Evolutionary conservation across 2,329 filamentous ascomycete species (phyloP), one percentile per base, ranked within the genome.

Genomic region (Colletotrichum eleusines): DNA sequence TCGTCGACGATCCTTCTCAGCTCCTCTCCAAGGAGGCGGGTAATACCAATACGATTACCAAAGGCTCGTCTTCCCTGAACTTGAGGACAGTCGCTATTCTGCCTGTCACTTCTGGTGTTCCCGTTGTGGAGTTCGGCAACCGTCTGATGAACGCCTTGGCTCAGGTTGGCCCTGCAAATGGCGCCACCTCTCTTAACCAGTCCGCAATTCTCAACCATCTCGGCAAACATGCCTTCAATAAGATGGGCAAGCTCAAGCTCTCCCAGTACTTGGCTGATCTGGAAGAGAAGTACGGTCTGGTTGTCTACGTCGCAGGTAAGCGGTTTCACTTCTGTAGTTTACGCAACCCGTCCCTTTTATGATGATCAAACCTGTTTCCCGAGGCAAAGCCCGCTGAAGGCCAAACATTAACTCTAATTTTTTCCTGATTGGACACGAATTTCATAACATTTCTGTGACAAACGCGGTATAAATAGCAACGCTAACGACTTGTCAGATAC

Each of bases 201-300:
- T 92, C 94, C 3, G 94, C 94, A 2, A 97, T 99, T 75, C 82
- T 99, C 62, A 97, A 97, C 74, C 97, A 99, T 78, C 87, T 99
- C 1, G 96, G 97, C 35, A 92, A 96, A 73, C 94, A 99, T 80
- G 96, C 97, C 0, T 99, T 99, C 79, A 98, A 93, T 81, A 93
- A 92, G 75, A 98, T 99, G 92, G 96, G 96, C 7, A 98, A 98
- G 81, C 84, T 99, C 35, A 98, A 97, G 81, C 85, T 99, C 8
- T 94, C 95, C 1, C 95, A 99, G 75, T 99, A 99, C 77, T 87
- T 99, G 60, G 96, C 97, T 2, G 96, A 99, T 77, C 85, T 99
- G 14, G 96, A 99, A 81, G 96, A 99, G 81, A 97, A 97, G 79
- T 98, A 97, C 76, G 94, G 95, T 1, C 89, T 99, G 75, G 94